A percentile compares a stretch with the other conserved stretches of the same genome.
phyloP scores from a whole-genome alignment of 257 asterid genomes.

The Ocimum tenuiflorum region DNA sequence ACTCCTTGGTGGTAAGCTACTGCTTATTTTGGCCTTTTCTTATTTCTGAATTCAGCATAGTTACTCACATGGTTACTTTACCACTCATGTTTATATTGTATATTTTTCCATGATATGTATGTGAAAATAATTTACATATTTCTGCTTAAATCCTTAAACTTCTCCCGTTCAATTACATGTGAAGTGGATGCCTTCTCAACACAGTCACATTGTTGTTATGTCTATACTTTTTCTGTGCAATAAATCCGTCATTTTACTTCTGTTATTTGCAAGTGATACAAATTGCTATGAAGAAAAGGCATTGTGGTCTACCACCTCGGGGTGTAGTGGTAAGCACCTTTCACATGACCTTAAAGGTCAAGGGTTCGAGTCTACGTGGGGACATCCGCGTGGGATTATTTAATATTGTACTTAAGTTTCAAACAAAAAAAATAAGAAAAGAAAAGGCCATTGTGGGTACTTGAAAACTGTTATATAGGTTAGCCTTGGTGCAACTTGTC shows the following conservation, averaged over 20 bases:
- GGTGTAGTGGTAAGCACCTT: no score
- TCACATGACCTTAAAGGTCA: no score
- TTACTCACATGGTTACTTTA: background rate
- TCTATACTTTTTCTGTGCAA: background rate
- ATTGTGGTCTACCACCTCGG: no score
- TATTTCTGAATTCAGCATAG: background rate
- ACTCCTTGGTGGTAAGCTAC: conserved; percentile 60
- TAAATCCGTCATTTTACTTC: background rate
- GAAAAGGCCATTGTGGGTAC: background rate
- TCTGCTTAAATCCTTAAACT: background rate
- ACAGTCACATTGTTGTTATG: no score
- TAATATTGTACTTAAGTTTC: no score
- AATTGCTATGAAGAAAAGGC: background rate
- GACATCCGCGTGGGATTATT: no score
- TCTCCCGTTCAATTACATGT: background rate
- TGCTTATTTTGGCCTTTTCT: conserved; percentile 6
- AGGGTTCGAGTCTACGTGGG: no score
- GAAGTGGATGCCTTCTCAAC: background rate
- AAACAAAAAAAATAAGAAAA: no score
- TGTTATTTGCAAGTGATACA: background rate
- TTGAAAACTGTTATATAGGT: background rate
- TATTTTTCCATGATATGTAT: background rate
- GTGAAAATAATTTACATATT: background rate
- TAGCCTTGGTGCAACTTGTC: background rate
- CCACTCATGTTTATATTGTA: background rate